Base-by-base conservation (phyloP, 352 stramenopile species). In the Phytopythium delawarense region DNA sequence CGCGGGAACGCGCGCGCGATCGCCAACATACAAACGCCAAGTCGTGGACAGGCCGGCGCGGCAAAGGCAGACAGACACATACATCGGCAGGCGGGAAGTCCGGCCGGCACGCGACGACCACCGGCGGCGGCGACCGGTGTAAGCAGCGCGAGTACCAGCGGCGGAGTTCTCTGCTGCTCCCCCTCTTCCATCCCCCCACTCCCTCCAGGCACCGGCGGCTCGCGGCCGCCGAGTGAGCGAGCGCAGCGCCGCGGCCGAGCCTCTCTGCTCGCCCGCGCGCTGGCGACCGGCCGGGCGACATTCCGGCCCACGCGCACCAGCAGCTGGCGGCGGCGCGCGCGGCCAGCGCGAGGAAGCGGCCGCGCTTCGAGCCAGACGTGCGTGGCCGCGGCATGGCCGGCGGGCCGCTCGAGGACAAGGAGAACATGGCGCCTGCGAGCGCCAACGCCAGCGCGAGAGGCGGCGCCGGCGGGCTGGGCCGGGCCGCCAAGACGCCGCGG, bases 391-490 rank as follows among this genome's bases (percentile, higher is more conserved):
- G 53, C 53, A 59, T 59, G 53, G 34, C 18, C 21, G 67, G 67
- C 37, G 28, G 28, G 20, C 20, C 34, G 15, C 21, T 59, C 1
- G 68, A 79, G 60, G 62, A 78, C 32, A 84, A 84, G 53, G 75
- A 84, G 58, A 84, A 84, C 61, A 52, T 70, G 55, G 60, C 68
- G 55, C 75, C 75, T 7, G 13, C 50, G 12, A 32, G 21, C 50
- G 18, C 28, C 6, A 57, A 57, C 50, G n/a, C 50, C 30, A 25
- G 4, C 50, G 55, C 55, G n/a, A 11, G 55, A 21, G 23, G 28
- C 51, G 51, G 30, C 18, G 1, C 16, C 12, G 4, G 16, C 35
- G 35, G 59, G 52, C n/a, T 15, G 2, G 15, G 28, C 3, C 46
- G 59, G 28, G 18, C 37, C 16, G 44, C 53, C 7, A 39, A 69